phyloP scores from a whole-genome alignment of 106 monocot species.

The Phalaenopsis equestris region DNA sequence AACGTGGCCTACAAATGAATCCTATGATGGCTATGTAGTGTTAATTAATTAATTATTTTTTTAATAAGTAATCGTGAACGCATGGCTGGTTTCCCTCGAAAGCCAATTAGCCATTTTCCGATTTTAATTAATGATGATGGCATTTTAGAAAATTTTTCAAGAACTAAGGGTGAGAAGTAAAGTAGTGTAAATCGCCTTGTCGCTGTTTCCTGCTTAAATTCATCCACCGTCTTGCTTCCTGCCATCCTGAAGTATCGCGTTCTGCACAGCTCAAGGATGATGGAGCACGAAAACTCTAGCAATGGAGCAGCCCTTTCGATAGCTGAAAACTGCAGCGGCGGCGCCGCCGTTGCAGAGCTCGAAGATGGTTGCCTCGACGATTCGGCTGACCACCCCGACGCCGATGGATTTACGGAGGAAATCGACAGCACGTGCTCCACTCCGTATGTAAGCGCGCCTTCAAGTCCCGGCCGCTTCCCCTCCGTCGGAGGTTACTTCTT shows the following conservation, averaged over 20 bases:
- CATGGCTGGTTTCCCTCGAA: too few relatives aligned
- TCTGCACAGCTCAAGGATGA: background rate
- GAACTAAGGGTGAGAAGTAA: background rate
- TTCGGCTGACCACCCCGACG: background rate
- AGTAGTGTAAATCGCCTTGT: background rate
- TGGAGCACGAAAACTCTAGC: slow-evolving; percentile 4
- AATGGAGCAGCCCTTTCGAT: background rate
- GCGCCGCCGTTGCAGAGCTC: background rate
- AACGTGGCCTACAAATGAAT: too few relatives aligned
- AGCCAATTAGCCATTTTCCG: too few relatives aligned
- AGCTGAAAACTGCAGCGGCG: background rate
- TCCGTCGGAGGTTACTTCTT: slow-evolving; percentile 32
- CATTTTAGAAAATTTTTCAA: background rate
- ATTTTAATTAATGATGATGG: background rate
- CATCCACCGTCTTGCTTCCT: background rate
- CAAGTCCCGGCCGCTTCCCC: slow-evolving; percentile 37
- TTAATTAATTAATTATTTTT: too few relatives aligned
- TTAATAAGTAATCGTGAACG: too few relatives aligned
- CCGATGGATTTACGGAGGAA: slow-evolving; percentile 4
- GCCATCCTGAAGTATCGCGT: background rate
- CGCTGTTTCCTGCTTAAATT: background rate
- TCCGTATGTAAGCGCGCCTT: slow-evolving; percentile 54
- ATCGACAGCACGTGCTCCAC: slow-evolving; percentile 26
- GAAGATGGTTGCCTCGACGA: background rate
- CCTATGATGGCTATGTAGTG: too few relatives aligned